Conservation (phyloP, 768 basidiomycete genomes). For the Leucocoprinus birnbaumii region DNA sequence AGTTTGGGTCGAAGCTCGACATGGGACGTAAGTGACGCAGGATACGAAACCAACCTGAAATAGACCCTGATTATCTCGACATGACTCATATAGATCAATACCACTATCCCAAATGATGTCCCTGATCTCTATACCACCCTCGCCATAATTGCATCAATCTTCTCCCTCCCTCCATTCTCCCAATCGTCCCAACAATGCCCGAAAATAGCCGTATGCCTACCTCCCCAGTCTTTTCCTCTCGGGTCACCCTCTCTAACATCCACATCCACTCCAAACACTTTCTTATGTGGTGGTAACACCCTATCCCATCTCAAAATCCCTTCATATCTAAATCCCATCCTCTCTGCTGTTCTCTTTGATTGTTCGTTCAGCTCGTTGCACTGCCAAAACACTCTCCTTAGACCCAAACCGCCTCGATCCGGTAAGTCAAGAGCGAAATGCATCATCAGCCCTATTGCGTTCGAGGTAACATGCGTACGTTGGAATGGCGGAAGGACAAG, state of each 20-base stretch:
- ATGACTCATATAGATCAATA: not conserved
- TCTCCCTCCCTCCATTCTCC: conserved; percentile 35
- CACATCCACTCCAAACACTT: conserved; percentile 31
- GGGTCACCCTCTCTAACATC: conserved; percentile 31
- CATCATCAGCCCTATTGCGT: conserved; percentile 49
- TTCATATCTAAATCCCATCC: conserved; percentile 60
- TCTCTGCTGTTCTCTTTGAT: conserved; percentile 49
- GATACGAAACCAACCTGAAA: not conserved
- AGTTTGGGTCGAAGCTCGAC: conserved; percentile 34
- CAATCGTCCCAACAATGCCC: conserved; percentile 57
- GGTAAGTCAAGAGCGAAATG: conserved; percentile 42
- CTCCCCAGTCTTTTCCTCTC: conserved; percentile 18
- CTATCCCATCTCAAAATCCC: conserved; percentile 52
- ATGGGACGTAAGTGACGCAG: not conserved
- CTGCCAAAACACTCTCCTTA: conserved; percentile 64
- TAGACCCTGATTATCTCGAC: not conserved
- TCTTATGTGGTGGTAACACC: conserved; percentile 38
- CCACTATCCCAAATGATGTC: not conserved
- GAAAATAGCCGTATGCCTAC: conserved; percentile 42
- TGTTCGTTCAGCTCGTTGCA: conserved; percentile 44
- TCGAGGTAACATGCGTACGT: conserved; percentile 59
- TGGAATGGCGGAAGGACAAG: conserved; percentile 58
- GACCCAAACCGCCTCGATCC: conserved; percentile 39
- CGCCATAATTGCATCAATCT: conserved; percentile 27
- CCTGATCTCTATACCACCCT: conserved; percentile 11